phyloP scores from a whole-genome alignment of 1,284 basidiomycete species.

The Pseudomicrostroma phylloplanum region DNA sequence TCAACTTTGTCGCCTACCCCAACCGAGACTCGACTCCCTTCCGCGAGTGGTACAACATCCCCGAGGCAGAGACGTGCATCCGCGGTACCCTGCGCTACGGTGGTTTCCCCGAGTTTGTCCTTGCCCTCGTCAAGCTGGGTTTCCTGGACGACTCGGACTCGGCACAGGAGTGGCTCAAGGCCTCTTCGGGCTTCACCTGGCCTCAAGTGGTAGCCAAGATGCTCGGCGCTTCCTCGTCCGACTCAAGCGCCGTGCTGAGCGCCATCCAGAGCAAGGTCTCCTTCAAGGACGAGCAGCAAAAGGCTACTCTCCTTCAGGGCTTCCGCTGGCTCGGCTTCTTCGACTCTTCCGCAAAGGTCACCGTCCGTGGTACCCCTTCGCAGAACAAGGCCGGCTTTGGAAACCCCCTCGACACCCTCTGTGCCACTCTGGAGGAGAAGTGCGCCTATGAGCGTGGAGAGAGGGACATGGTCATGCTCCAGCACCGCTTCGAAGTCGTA shows the following conservation, averaged over 20 bases:
- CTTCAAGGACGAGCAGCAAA: constrained; percentile 36
- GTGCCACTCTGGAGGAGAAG: constrained; percentile 78
- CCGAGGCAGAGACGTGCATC: constrained; percentile 85
- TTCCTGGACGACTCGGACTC: constrained; percentile 67
- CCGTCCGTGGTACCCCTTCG: constrained; percentile 48
- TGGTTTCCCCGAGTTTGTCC: constrained; percentile 96
- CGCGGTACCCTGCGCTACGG: constrained; percentile 93
- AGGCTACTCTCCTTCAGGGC: constrained; percentile 34
- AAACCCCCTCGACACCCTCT: constrained; percentile 89
- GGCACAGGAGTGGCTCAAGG: constrained; percentile 65
- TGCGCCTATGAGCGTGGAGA: constrained; percentile 88
- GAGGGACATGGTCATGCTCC: constrained; percentile 91
- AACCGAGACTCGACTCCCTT: constrained; percentile 92
- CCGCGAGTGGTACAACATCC: constrained; percentile 76
- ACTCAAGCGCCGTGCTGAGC: constrained; percentile 50
- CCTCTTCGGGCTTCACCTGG: constrained; percentile 50
- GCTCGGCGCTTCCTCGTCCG: constrained; percentile 66
- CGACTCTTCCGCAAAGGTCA: constrained; percentile 57
- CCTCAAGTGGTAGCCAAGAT: constrained; percentile 70
- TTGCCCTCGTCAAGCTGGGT: constrained; percentile 77
- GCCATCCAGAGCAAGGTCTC: constrained; percentile 32
- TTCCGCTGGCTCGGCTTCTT: constrained; percentile 91
- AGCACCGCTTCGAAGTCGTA: constrained; percentile 64
- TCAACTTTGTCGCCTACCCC: constrained; percentile 93
- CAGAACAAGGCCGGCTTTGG: constrained; percentile 62